Base-by-base conservation (phyloP, 129 eudicot species). In the Scalesia atractyloides region DNA sequence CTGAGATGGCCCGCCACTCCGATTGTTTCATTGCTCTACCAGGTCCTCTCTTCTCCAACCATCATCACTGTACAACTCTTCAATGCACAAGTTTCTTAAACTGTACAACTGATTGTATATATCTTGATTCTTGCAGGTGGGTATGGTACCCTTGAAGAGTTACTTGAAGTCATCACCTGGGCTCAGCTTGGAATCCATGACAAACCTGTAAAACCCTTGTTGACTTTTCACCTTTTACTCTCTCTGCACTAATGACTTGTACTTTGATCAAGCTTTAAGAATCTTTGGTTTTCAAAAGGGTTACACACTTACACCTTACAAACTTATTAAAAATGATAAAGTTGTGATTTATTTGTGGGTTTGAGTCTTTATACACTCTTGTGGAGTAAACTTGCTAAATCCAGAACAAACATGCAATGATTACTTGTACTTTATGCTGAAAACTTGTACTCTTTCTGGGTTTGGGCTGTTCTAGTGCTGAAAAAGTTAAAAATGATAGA, bases 181-280 rank as follows among this genome's bases (percentile, higher is more conserved):
- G 96, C 94, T 68, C 91, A 90, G n/a, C 87, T 89, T 17, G 96
- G 96, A 56, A 89, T 89, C 74, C 96, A 89, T 80, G 86, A 89
- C 82, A 89, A 89, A 62, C 96, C 96, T 46, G 96, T 89, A 84
- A 83, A 4, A n/a, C 30, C 9, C 52, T 3, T 48, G 17, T 15
- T 58, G 9, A 61, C 48, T 48, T 63, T 39, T 41, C 3, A 47
- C 39, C 19, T 33, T 39, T 30, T 34, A 50, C 15, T 0, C 18
- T 20, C 33, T 15, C 10, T 34, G 66, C 53, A 19, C 0, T 41
- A 1, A 39, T 41, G n/a, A 33, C 49, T 63, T 62, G 64, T 63
- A 73, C 66, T 20, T 39, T 7, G 4, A 18, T 24, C 51, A 20
- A 37, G 12, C 22, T 43, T 5, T 20, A 5, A 11, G 2, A 26